A percentile compares a stretch with the other conserved stretches of the same genome.
phyloP scores from a whole-genome alignment of 2,329 filamentous ascomycete genomes.

The Drechslerella coelobrocha region DNA sequence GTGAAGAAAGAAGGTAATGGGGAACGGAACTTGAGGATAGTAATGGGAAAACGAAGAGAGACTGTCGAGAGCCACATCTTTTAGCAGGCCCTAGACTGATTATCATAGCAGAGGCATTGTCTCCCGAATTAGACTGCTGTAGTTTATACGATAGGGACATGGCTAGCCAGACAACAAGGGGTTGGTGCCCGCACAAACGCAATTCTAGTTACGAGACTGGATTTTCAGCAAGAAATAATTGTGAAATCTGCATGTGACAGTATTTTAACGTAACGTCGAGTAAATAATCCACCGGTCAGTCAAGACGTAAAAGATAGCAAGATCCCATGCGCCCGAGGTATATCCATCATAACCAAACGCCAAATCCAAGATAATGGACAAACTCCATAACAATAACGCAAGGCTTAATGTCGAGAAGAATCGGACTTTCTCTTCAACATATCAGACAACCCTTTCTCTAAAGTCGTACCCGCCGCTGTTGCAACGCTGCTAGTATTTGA shows the following conservation, averaged over 20 bases:
- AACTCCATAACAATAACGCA: neutral
- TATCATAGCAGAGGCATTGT: conserved; percentile 64
- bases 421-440: neutral
- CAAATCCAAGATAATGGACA: neutral
- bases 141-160: conserved; percentile 52
- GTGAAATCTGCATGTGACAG: too few relatives aligned
- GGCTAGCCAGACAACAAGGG: conserved; percentile 1
- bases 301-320: too few relatives aligned
- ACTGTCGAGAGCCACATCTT: neutral
- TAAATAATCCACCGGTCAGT: too few relatives aligned
- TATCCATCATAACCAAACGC: too few relatives aligned
- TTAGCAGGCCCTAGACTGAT: neutral
- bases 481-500: conserved; percentile 26
- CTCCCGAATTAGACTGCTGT: too few relatives aligned
- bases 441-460: conserved; percentile 6
- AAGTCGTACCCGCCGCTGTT: conserved; percentile 2
- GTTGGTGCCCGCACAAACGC: too few relatives aligned
- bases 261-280: too few relatives aligned
- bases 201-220: too few relatives aligned
- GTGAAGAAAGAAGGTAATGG: conserved; percentile 55
- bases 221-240: too few relatives aligned
- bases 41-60: conserved; percentile 25
- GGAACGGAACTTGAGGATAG: conserved; percentile 13
- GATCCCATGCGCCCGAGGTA: too few relatives aligned
- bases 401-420: too few relatives aligned